These are phyloP conservation scores for Rhizopus sp. DNA, from an alignment of 371 early-diverging fungal genomes.

Conservation along the genomic window DNA sequence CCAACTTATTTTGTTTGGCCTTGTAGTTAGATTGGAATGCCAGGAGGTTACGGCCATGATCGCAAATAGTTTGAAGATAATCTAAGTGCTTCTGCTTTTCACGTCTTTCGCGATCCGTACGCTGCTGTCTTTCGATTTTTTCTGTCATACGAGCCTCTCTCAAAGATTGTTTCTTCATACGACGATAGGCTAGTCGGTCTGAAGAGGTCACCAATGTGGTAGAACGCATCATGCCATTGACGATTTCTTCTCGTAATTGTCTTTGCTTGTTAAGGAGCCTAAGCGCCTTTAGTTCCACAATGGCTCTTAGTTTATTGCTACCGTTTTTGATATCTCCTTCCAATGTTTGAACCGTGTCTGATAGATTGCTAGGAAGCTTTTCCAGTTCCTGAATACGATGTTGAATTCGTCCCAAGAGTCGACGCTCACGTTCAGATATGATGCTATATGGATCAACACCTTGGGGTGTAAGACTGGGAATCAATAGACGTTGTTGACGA, in stretches of 20 bases:
- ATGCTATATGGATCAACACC: conserved; percentile 79
- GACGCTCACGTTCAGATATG: conserved; percentile 74
- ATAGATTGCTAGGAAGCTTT: conserved; percentile 37
- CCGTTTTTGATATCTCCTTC: conserved; percentile 16
- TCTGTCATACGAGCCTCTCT: conserved; percentile 93
- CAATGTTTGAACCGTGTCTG: conserved; percentile 14
- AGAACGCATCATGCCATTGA: conserved; percentile 62
- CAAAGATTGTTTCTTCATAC: conserved; percentile 87
- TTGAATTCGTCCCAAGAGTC: conserved; percentile 64
- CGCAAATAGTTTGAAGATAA: conserved; percentile 72
- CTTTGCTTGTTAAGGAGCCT: conserved; percentile 76
- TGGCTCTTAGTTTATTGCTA: conserved; percentile 53
- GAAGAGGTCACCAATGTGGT: conserved; percentile 80
- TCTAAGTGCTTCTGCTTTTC: conserved; percentile 86
- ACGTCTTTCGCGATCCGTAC: conserved; percentile 83
- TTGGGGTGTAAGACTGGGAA: conserved; percentile 73
- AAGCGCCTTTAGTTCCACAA: conserved; percentile 90
- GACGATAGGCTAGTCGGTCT: conserved; percentile 78
- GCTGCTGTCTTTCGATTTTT: conserved; percentile 85
- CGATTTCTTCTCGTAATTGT: conserved; percentile 79
- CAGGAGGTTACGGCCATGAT: conserved; percentile 78
- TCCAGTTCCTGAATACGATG: conserved; percentile 81
- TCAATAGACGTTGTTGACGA: conserved; percentile 69
- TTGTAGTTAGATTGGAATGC: conserved; percentile 65
- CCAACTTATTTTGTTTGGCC: conserved; percentile 70